A percentile compares a stretch with the other conserved stretches of the same genome.
Conservation (phyloP, 1,284 basidiomycete species). For the Thelephora terrestris region DNA sequence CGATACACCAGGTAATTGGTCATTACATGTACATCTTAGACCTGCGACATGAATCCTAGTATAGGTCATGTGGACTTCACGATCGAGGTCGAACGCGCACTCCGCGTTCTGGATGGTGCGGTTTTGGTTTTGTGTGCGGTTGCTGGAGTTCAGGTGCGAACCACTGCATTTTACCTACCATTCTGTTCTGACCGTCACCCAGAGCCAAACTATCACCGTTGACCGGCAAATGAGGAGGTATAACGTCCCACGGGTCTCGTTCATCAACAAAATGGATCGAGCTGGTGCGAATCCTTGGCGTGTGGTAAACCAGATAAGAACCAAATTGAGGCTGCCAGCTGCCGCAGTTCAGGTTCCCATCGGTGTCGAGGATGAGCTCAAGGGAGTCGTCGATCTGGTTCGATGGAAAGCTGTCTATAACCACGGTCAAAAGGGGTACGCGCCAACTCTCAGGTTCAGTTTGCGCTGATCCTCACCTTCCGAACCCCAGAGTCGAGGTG, state of each 20-base stretch:
- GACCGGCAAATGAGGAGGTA: constrained; percentile 98
- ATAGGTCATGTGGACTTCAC: constrained; percentile 98
- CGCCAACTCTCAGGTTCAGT: constrained; percentile 5
- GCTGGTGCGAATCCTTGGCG: constrained; percentile 97
- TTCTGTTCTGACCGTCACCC: constrained; percentile 5
- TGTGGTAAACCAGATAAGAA: constrained; percentile 86
- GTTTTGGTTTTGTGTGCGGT: constrained; percentile 96
- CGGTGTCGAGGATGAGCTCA: constrained; percentile 82
- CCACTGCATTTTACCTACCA: neutral
- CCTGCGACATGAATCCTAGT: neutral
- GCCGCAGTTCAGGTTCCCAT: constrained; percentile 98
- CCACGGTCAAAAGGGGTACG: constrained; percentile 88
- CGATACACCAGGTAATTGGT: constrained; percentile 79
- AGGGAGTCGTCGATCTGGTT: constrained; percentile 90
- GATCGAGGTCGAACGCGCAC: constrained; percentile 95
- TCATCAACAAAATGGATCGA: constrained; percentile 99
- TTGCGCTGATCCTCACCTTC: constrained; percentile 1
- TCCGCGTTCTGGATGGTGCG: constrained; percentile 95
- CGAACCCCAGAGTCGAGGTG: constrained; percentile 52
- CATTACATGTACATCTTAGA: neutral
- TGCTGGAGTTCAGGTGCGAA: constrained; percentile 78
- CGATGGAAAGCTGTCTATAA: constrained; percentile 95
- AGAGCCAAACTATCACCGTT: constrained; percentile 98
- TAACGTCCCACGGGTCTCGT: constrained; percentile 90
- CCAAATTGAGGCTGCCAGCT: constrained; percentile 86